A percentile compares a stretch with the other conserved stretches of the same genome.
Conservation (phyloP, 75 land plant species). For the Cryptomeria japonica region DNA sequence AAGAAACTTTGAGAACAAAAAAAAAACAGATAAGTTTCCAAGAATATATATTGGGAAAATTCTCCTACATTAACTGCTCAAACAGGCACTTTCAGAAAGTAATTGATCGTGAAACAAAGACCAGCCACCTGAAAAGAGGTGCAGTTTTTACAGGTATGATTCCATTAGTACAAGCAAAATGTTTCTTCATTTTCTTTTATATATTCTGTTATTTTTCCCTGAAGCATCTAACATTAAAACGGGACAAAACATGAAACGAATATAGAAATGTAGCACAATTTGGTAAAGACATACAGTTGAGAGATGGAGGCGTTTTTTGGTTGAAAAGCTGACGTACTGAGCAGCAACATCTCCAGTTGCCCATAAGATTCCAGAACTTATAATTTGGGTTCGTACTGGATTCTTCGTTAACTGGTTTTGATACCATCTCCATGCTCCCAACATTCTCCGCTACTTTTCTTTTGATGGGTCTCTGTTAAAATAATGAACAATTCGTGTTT, state of each 20-base stretch:
- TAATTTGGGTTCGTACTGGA: conserved; percentile 87
- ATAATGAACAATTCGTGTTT: neutral
- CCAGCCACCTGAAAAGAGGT: neutral
- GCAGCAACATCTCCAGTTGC: conserved; percentile 87
- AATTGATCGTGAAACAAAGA: neutral
- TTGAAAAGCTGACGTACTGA: conserved; percentile 64
- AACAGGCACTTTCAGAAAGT: neutral
- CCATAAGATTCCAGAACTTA: conserved; percentile 89
- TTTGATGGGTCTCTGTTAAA: neutral
- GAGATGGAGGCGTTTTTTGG: conserved; percentile 10
- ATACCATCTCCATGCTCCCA: conserved; percentile 83
- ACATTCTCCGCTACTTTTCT: conserved; percentile 4
- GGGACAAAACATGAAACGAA: neutral
- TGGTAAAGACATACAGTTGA: neutral
- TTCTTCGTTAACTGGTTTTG: conserved; percentile 63
- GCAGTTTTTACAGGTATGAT: neutral
- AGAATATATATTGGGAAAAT: neutral
- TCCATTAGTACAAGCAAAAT: too few relatives aligned
- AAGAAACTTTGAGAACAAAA: too few relatives aligned
- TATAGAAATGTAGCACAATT: neutral
- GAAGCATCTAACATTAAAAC: neutral
- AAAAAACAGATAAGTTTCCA: neutral
- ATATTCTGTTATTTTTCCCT: neutral
- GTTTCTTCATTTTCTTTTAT: too few relatives aligned
- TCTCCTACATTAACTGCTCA: neutral